These are phyloP conservation scores for Penicillium sp. DNA, from an alignment of 2,329 filamentous ascomycete species.

Conservation along the genomic window DNA sequence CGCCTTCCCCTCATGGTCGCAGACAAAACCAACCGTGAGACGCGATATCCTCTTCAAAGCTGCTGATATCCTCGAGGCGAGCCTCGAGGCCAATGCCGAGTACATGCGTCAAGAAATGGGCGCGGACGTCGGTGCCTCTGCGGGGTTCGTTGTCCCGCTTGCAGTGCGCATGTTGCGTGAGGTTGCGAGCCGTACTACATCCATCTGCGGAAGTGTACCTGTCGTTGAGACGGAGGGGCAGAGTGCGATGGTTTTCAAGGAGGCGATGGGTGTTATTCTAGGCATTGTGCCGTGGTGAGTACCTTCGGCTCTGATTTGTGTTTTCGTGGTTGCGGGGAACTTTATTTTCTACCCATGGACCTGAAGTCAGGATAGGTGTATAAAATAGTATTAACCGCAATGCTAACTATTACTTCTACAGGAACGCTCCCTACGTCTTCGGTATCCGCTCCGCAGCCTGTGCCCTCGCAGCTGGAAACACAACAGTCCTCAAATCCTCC, in stretches of 20 bases:
- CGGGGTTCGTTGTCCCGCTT: slow-evolving; percentile 33
- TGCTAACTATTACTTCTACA: slow-evolving; percentile 20
- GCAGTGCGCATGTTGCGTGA: slow-evolving; percentile 47
- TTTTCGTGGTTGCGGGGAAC: too few relatives aligned
- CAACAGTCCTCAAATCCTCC: slow-evolving; percentile 68
- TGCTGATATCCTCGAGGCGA: slow-evolving; percentile 54
- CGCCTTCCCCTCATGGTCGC: slow-evolving; percentile 67
- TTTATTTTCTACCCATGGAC: not conserved
- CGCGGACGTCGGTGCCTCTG: slow-evolving; percentile 38
- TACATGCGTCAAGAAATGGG: slow-evolving; percentile 61
- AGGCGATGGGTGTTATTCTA: slow-evolving; percentile 75
- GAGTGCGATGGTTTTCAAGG: slow-evolving; percentile 66
- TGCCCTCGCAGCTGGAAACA: slow-evolving; percentile 70
- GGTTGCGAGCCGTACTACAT: slow-evolving; percentile 50
- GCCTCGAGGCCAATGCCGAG: slow-evolving; percentile 53
- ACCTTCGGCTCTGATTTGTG: not conserved
- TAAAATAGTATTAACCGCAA: not conserved
- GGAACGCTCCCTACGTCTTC: slow-evolving; percentile 56
- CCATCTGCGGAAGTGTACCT: slow-evolving; percentile 51
- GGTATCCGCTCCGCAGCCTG: slow-evolving; percentile 54
- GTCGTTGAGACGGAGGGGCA: slow-evolving; percentile 51
- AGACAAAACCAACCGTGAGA: slow-evolving; percentile 59
- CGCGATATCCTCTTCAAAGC: slow-evolving; percentile 70
- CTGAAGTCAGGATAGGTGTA: too few relatives aligned
- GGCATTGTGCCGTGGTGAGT: slow-evolving; percentile 75